A percentile compares a stretch with the other conserved stretches of the same genome.
Evolutionary conservation across 2,329 filamentous ascomycete species (phyloP).

Genomic region (Thielaviopsis populi): DNA sequence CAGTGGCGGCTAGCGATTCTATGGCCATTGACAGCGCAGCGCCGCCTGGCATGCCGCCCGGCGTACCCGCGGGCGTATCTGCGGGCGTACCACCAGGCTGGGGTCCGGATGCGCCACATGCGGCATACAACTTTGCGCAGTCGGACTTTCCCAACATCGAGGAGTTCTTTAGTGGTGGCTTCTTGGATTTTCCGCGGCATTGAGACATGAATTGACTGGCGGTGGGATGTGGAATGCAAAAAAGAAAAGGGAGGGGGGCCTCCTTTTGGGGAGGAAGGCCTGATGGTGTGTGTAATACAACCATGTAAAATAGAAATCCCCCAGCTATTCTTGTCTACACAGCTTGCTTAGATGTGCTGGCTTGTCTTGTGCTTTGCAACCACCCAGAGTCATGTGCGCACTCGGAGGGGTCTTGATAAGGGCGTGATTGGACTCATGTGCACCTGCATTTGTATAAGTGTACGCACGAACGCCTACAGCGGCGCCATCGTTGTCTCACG

Average conservation of each 20-base stretch:
- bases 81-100: conserved; percentile 2
- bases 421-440: not conserved
- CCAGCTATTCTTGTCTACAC: not conserved
- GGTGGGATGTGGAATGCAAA: not conserved
- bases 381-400: not conserved
- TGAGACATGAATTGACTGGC: not conserved
- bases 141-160: conserved; percentile 16
- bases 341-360: no score
- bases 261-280: not conserved
- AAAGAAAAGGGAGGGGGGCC: not conserved
- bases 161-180: conserved; percentile 16
- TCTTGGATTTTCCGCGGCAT: conserved; percentile 15
- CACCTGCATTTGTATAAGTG: not conserved
- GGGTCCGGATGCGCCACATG: not conserved
- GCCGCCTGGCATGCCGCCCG: not conserved
- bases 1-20: not conserved
- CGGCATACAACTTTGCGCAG: not conserved
- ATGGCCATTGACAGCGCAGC: conserved; percentile 13
- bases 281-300: not conserved
- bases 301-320: not conserved
- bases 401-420: not conserved
- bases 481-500: not conserved
- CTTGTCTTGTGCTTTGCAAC: not conserved
- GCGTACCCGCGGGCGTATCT: not conserved
- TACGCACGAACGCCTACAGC: not conserved